A percentile compares a stretch with the other conserved stretches of the same genome.
Conservation (phyloP, 2,329 filamentous ascomycete genomes). For the Fusarium chlamydosporum region DNA sequence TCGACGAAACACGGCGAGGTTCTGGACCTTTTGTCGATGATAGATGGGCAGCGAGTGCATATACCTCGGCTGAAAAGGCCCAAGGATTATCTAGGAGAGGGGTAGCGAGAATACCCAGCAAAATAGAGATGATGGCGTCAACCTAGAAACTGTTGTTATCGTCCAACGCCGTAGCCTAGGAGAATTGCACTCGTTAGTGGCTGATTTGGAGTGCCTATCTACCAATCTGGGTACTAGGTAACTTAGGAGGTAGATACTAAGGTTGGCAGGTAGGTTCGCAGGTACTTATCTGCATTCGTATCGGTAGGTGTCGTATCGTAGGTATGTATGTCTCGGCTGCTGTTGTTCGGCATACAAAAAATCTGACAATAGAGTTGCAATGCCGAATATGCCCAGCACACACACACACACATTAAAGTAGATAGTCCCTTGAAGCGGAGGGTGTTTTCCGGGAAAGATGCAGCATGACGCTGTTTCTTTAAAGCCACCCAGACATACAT, state of each 20-base stretch:
- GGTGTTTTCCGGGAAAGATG: background rate
- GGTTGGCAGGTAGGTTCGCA: no score
- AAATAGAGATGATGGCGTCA: background rate
- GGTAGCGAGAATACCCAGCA: constrained; percentile 1
- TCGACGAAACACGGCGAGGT: background rate
- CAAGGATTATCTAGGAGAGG: constrained; percentile 2
- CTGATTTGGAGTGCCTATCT: no score
- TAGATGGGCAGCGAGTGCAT: background rate
- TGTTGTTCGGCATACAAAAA: constrained; percentile 20
- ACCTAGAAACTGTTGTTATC: background rate
- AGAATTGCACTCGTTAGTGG: constrained; percentile 11
- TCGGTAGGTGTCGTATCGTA: background rate
- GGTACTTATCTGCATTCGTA: no score
- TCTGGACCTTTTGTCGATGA: constrained; percentile 15
- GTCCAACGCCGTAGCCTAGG: background rate
- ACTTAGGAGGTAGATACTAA: no score
- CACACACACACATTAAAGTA: background rate
- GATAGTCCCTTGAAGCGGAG: background rate
- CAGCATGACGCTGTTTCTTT: background rate
- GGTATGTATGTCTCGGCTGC: constrained; percentile 17
- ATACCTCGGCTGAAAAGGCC: constrained; percentile 13
- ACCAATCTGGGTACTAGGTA: no score
- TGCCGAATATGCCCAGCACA: background rate
- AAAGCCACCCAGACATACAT: background rate
- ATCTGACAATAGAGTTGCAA: background rate